Evolutionary conservation across 2,329 filamentous ascomycete genomes (phyloP).

Genomic region (Trichoderma simmonsii): DNA sequence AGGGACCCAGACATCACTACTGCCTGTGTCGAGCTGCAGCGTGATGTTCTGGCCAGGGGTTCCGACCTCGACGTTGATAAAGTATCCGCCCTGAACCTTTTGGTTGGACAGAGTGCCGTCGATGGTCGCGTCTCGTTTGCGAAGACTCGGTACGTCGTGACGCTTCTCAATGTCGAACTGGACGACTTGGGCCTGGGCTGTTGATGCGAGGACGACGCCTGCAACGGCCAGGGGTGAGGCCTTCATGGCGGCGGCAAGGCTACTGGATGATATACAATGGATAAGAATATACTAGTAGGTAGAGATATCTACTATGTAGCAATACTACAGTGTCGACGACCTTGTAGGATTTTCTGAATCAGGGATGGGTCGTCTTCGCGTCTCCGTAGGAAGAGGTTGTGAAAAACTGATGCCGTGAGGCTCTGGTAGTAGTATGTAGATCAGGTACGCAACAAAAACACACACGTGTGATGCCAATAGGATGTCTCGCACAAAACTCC

Average conservation of each 20-base stretch:
- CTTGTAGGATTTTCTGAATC: not conserved
- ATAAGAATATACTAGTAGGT: not conserved
- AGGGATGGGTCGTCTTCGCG: not conserved
- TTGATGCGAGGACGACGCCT: conserved; percentile 18
- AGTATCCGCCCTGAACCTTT: conserved; percentile 48
- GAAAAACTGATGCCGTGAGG: not conserved
- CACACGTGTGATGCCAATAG: not conserved
- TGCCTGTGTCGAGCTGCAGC: conserved; percentile 63
- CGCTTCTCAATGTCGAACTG: conserved; percentile 48
- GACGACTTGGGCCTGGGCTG: conserved; percentile 36
- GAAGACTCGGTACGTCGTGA: conserved; percentile 29
- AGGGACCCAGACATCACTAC: conserved; percentile 63
- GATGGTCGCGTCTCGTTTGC: conserved; percentile 40
- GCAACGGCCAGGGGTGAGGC: conserved; percentile 11
- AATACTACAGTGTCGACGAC: not conserved
- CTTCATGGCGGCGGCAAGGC: conserved; percentile 10
- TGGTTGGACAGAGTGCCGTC: conserved; percentile 46
- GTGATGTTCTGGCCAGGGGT: conserved; percentile 55
- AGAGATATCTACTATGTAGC: not conserved
- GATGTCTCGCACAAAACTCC: not conserved
- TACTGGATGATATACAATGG: not conserved
- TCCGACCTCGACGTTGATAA: conserved; percentile 54
- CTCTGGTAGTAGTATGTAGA: not conserved
- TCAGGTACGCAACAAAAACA: not conserved
- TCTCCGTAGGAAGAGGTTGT: not conserved